Evolutionary conservation across 768 basidiomycete genomes (phyloP).

Genomic region (Lentinula detonsa): DNA sequence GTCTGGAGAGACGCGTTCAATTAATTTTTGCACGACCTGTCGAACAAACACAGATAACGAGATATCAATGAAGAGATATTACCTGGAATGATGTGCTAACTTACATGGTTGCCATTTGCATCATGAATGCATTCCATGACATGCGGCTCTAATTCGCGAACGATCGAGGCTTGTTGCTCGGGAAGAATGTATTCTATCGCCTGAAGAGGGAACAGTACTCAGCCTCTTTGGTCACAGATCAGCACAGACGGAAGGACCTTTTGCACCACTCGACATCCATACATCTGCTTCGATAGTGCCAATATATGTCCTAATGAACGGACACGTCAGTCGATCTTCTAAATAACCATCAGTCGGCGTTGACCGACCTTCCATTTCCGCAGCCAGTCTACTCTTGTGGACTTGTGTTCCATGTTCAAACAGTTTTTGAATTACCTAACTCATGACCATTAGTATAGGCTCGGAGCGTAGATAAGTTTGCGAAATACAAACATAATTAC

Average conservation of each 20-base stretch:
- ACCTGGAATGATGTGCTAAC: conserved; percentile 13
- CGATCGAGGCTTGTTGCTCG: conserved; percentile 71
- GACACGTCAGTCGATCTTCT: not conserved
- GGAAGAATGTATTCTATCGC: conserved; percentile 77
- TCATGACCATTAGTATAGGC: not conserved
- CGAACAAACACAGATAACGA: not conserved
- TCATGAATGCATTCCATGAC: conserved; percentile 86
- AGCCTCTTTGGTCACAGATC: not conserved
- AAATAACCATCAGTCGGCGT: not conserved
- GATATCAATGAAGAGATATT: not conserved
- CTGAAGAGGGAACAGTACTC: conserved; percentile 30
- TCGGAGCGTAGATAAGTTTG: conserved; percentile 2
- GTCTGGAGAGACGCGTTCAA: conserved; percentile 75
- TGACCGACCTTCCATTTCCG: conserved; percentile 58
- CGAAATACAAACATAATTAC: conserved; percentile 74
- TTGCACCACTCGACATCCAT: conserved; percentile 94
- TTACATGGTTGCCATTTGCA: conserved; percentile 90
- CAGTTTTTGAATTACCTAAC: conserved; percentile 87
- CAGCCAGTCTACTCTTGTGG: conserved; percentile 68
- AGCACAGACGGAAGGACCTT: conserved; percentile 45
- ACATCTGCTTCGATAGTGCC: conserved; percentile 81
- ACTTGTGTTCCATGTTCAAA: conserved; percentile 79
- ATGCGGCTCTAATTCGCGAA: conserved; percentile 73
- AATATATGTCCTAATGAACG: conserved; percentile 41
- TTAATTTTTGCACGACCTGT: conserved; percentile 83